Base-by-base conservation (phyloP, 768 basidiomycete genomes). In the Ramaria sp. region DNA sequence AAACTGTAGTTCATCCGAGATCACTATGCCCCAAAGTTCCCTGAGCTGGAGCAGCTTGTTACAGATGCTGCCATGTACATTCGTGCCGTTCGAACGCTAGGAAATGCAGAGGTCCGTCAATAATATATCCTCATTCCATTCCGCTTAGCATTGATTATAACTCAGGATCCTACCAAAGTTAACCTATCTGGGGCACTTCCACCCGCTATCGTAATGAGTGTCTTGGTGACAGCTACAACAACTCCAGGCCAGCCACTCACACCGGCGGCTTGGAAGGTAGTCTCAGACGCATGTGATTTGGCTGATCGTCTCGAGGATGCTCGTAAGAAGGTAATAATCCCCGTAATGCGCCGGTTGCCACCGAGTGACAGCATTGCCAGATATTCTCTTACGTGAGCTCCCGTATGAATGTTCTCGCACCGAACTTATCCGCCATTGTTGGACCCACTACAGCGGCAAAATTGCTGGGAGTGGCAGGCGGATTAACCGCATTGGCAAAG, bases 311-410 rank as follows among this genome's bases (percentile, higher is more conserved):
- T 99, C 38, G 90, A 97, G 66, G 88, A 89, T 62, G 88, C 89
- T 1, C 82, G 92, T 53, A 91, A 91, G 73, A 89, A 84, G 78
- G 92, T 88, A 47, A 68, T 30, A 48, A 7, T n/a, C n/a, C 20
- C 33, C 1, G 27, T 22, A 17, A 17, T n/a, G 17, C n/a, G 4
- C 42, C 42, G 2, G 42, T 22, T 1, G 9, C 20, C 20, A 43
- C 4, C 10, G n/a, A 43, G 11, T 19, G 11, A 43, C 20, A 2
- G 17, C 17, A 22, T n/a, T 46, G 56, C 1, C 65, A 94, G 88
- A 99, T 98, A 65, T 95, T 98, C 73, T 86, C 89, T 78, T 99
- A 98, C 80, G 96, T 99, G 70, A 95, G 94, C 77, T 95, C 91
- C 65, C 82, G 96, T 75, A 98, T 99, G 91, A 91, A 91, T 74